Evolutionary conservation across 805 yeast species (phyloP), one percentile per base, ranked within the genome.

Genomic region (Candida coquimbonensis): DNA sequence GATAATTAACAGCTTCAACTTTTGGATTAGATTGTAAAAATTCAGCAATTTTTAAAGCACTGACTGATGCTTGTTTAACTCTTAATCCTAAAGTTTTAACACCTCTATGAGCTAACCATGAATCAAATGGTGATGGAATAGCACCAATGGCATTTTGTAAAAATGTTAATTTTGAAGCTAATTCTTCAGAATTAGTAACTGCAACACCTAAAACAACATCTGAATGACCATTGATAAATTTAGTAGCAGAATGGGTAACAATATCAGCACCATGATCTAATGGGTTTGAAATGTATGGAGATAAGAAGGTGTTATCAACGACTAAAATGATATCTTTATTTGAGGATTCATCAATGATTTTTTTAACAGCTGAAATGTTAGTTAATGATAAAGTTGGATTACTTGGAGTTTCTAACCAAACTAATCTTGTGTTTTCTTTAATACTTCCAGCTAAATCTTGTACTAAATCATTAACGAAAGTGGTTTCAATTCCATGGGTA

Each of bases 81-180:
- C 96, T 78, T 67, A 87, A 72, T 61, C 86, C 93, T 61, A 87
- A 73, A 37, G 96, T 87, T 75, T 85, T 87, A 61, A 87, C 74
- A 61, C 96, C 96, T 65, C 96, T 77, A 74, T 87, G 96, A 46
- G 95, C 90, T 65, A 87, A 80, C 95, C 95, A 87, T 37, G 88
- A 77, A 69, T 88, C 96, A 64, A 87, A 88, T 44, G 96, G 87
- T 19, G 95, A 85, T 53, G 95, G 95, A 52, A 87, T 77, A 26
- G 95, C 88, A 51, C 96, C 96, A 57, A 85, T 72, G 53, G 95
- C 95, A 59, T 87, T 87, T 67, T 87, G 95, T 65, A 87, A 73
- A 72, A 85, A 87, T 50, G 85, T 74, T 66, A 81, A 74, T 59
- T 73, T 71, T 55, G 80, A 80, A 67, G 78, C 78, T 57, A 84